Base-by-base conservation (phyloP, 192 early-diverging fungal genomes). In the Anaeromyces robustus region DNA sequence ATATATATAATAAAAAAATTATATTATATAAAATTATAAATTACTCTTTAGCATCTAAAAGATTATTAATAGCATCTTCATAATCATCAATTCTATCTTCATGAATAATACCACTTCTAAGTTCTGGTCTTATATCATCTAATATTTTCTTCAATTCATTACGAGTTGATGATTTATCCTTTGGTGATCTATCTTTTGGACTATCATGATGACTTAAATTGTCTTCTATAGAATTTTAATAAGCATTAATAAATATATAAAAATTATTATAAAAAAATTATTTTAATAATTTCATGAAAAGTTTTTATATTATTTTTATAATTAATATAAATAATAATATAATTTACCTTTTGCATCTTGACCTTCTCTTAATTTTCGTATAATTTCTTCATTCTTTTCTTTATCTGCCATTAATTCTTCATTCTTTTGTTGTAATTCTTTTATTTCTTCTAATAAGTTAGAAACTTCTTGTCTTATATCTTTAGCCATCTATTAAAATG, bases 51-150 rank as follows among this genome's bases (percentile, higher is more conserved):
- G 93, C 92, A 28, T 87, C 84, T 37, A 98, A 84, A 13, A 98
- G 86, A 34, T 91, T 90, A 83, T 96, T 94, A 32, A 96, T 89
- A n/a, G 95, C 92, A 19, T 87, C 88, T 82, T 96, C 92, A 87
- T 95, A 97, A 26, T 88, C 86, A 30, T 89, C 87, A 29, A 97
- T 87, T 30, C 89, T 87, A 6, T 87, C 86, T 37, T 92, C 92
- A 19, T 94, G 89, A 41, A 98, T 88, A 19, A 87, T 89, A 29
- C 94, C 95, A 80, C 89, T 87, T 19, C 88, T 82, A 86, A 84
- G 81, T 84, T 85, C 41, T 84, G 28, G 37, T 41, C 77, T 82
- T 77, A 80, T 28, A 7, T 32, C 83, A 30, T 83, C 77, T 9
- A 59, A 29, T 29, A 19, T 29, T 39, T 68, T n/a, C 34, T 22